Conservation (phyloP, 805 yeast species). For the Candida hispaniensis region DNA sequence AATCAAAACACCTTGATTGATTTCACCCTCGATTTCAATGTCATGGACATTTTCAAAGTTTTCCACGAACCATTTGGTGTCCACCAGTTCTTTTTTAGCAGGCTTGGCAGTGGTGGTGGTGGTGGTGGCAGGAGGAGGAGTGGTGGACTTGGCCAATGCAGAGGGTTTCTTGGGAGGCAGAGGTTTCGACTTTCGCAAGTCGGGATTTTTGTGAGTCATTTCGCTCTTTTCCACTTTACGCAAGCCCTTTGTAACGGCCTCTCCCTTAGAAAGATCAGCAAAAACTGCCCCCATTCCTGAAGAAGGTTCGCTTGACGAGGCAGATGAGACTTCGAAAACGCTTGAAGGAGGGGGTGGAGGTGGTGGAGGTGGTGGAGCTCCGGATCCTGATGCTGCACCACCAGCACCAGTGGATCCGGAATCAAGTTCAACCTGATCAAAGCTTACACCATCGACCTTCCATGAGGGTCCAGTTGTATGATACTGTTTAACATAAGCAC, state of each 20-base stretch:
- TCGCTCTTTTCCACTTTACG: slow-evolving; percentile 88
- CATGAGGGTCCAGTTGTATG: slow-evolving; percentile 82
- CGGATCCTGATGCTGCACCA: slow-evolving; percentile 33
- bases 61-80: slow-evolving; percentile 82
- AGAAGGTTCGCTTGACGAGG: slow-evolving; percentile 24
- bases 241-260: slow-evolving; percentile 67
- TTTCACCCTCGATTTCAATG: slow-evolving; percentile 65
- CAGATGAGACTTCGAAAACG: slow-evolving; percentile 34
- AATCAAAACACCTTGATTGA: slow-evolving; percentile 81
- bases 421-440: slow-evolving; percentile 36
- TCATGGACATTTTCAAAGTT: slow-evolving; percentile 57
- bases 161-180: slow-evolving; percentile 77
- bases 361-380: slow-evolving; percentile 69
- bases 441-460: slow-evolving; percentile 50
- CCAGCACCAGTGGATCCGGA: slow-evolving; percentile 28
- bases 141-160: slow-evolving; percentile 35
- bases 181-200: slow-evolving; percentile 55
- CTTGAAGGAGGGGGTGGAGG: slow-evolving; percentile 80
- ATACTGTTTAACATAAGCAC: slow-evolving; percentile 59
- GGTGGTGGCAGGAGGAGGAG: slow-evolving; percentile 18
- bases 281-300: slow-evolving; percentile 81
- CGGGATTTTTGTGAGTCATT: slow-evolving; percentile 90
- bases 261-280: slow-evolving; percentile 82
- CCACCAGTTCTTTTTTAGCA: slow-evolving; percentile 58
- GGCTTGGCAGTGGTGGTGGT: slow-evolving; percentile 42